Conservation (phyloP, 495 filamentous ascomycete species). For the Saxophila tyrrhenica region DNA sequence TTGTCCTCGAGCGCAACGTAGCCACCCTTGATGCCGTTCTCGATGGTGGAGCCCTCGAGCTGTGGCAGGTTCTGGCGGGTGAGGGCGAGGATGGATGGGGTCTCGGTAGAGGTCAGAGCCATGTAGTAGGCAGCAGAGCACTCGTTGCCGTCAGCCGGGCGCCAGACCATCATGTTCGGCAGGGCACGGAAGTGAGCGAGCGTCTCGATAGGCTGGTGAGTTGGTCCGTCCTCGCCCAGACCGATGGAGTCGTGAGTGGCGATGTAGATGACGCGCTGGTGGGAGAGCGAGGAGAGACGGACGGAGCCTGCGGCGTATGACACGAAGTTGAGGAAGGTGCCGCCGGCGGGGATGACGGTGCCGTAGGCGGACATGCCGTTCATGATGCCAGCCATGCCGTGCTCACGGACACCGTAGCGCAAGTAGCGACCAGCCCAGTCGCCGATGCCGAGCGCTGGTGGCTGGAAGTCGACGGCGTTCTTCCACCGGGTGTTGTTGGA, state of each 20-base stretch:
- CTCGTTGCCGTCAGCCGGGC: conserved; percentile 98
- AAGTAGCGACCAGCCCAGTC: conserved; percentile 86
- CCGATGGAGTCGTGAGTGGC: conserved; percentile 99
- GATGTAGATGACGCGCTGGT: conserved; percentile 86
- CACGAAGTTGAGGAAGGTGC: conserved; percentile 99
- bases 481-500: conserved; percentile 99
- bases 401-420: conserved; percentile 94
- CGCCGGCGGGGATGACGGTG: conserved; percentile 82
- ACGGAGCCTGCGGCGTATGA: conserved; percentile 95
- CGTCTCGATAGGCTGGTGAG: conserved; percentile 99
- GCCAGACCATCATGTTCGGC: conserved; percentile 99
- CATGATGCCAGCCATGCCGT: conserved; percentile 95
- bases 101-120: conserved; percentile 79
- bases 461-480: conserved; percentile 95
- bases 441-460: conserved; percentile 70
- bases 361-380: conserved; percentile 96
- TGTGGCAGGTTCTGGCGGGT: conserved; percentile 98
- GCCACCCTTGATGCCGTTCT: conserved; percentile 81
- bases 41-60: conserved; percentile 82
- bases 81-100: conserved; percentile 83
- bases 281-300: conserved; percentile 84
- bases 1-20: conserved; percentile 80
- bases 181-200: conserved; percentile 97
- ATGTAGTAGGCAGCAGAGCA: conserved; percentile 96
- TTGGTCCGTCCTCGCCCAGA: conserved; percentile 97